Percentiles rank a stretch among this genome's conserved stretches.
Evolutionary conservation across 1,284 basidiomycete genomes (phyloP).

Genomic region (Cryptococcus sp.): DNA sequence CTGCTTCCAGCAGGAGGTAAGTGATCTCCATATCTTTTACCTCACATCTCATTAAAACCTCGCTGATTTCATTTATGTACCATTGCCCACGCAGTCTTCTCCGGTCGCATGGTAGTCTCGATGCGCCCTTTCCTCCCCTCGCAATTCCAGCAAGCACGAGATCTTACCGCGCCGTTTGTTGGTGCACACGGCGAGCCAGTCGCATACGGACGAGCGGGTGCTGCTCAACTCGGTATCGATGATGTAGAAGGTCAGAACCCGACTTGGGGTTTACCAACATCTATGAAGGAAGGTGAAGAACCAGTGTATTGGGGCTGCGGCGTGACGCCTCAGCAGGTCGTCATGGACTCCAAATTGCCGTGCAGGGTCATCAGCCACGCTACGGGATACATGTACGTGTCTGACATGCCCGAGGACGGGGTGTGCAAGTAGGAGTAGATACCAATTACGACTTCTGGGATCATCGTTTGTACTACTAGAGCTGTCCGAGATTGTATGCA

Average conservation of each 20-base stretch:
- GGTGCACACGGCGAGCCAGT: background rate
- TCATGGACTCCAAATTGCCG: constrained; percentile 1
- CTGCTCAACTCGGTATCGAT: background rate
- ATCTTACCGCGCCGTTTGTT: background rate
- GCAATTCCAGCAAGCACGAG: background rate
- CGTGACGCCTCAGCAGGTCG: constrained; percentile 1
- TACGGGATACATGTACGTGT: background rate
- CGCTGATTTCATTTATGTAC: background rate
- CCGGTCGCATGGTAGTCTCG: background rate
- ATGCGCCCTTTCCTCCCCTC: constrained; percentile 2
- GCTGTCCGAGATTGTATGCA: no score
- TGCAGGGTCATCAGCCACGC: constrained; percentile 1
- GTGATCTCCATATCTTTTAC: background rate
- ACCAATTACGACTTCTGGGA: background rate
- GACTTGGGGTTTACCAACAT: background rate
- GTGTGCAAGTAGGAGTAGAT: background rate
- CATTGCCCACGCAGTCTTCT: background rate
- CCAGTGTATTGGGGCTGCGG: constrained; percentile 1
- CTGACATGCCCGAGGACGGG: background rate
- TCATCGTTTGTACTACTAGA: no score
- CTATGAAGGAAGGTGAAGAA: background rate
- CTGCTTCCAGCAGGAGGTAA: background rate
- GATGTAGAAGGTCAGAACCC: background rate
- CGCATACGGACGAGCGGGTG: background rate
- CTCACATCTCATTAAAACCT: background rate